Conservation (phyloP, 495 filamentous ascomycete species). For the Chaetomidium leptoderma region DNA sequence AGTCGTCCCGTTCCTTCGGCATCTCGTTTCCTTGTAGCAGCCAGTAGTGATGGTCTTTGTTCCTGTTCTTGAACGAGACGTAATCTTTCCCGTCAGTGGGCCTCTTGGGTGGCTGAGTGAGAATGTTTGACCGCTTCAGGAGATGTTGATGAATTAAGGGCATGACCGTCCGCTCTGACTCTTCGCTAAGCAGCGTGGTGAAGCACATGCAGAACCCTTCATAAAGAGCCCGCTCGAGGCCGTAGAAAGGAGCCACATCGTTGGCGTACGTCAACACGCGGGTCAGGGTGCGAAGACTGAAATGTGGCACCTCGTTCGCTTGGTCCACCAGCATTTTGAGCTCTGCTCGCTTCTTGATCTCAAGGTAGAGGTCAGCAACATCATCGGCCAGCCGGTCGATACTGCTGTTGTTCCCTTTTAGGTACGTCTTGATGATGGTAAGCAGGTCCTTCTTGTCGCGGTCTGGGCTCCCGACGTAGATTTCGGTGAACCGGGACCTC, state of each 20-base stretch:
- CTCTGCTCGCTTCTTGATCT: conserved; percentile 75
- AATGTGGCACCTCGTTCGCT: conserved; percentile 88
- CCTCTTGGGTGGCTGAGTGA: conserved; percentile 67
- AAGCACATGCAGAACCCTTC: conserved; percentile 99
- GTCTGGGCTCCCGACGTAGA: conserved; percentile 88
- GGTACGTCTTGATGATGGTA: conserved; percentile 78
- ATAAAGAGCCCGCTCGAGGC: conserved; percentile 79
- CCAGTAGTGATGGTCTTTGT: conserved; percentile 78
- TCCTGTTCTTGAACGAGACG: conserved; percentile 64
- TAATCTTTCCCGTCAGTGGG: conserved; percentile 73
- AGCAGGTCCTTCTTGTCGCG: conserved; percentile 75
- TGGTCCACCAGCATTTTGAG: conserved; percentile 86
- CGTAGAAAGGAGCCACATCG: conserved; percentile 79
- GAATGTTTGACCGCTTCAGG: conserved; percentile 58
- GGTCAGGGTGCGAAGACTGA: conserved; percentile 92
- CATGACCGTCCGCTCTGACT: conserved; percentile 70
- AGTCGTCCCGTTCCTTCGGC: conserved; percentile 72
- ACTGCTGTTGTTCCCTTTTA: conserved; percentile 61
- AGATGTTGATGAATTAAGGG: conserved; percentile 80
- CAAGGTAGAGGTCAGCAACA: conserved; percentile 78
- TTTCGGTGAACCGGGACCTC: conserved; percentile 73
- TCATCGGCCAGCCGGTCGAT: conserved; percentile 66
- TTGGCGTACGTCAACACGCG: conserved; percentile 80
- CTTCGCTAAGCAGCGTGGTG: conserved; percentile 72
- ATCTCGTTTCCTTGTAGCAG: conserved; percentile 64